Evolutionary conservation across 352 stramenopile species (phyloP).

Genomic region (Phytophthora parvispora): DNA sequence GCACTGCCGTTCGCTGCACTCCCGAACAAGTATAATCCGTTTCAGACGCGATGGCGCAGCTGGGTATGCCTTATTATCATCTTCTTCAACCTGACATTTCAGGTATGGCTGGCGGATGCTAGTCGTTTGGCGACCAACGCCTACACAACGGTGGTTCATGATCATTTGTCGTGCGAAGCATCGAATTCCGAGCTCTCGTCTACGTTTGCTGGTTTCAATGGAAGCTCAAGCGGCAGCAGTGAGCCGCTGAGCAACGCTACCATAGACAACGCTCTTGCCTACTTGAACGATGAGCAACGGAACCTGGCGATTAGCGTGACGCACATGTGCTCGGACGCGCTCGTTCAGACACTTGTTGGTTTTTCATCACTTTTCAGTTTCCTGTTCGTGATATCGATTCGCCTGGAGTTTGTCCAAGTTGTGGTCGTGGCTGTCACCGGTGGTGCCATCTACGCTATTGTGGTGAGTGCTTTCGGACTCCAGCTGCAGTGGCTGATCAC

Average conservation of each 20-base stretch:
- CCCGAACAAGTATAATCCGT: slow-evolving; percentile 71
- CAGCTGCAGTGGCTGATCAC: slow-evolving; percentile 78
- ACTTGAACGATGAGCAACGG: slow-evolving; percentile 46
- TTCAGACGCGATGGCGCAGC: slow-evolving; percentile 78
- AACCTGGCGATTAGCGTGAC: slow-evolving; percentile 48
- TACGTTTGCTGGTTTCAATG: slow-evolving; percentile 34
- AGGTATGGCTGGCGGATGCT: slow-evolving; percentile 77
- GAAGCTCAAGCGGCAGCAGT: slow-evolving; percentile 30
- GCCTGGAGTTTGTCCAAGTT: slow-evolving; percentile 91
- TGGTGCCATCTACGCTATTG: slow-evolving; percentile 64
- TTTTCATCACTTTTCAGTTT: slow-evolving; percentile 87
- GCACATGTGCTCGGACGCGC: slow-evolving; percentile 61
- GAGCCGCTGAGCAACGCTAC: slow-evolving; percentile 27
- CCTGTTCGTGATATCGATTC: slow-evolving; percentile 86
- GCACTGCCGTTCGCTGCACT: slow-evolving; percentile 84
- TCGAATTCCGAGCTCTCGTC: slow-evolving; percentile 29
- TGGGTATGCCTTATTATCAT: slow-evolving; percentile 86
- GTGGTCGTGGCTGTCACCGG: slow-evolving; percentile 72
- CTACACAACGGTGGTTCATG: slow-evolving; percentile 50
- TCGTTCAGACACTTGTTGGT: slow-evolving; percentile 73
- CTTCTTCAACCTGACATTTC: slow-evolving; percentile 80
- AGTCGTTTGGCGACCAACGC: slow-evolving; percentile 61
- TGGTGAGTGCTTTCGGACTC: slow-evolving; percentile 66
- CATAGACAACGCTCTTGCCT: slow-evolving; percentile 28
- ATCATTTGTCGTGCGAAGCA: slow-evolving; percentile 46